These are phyloP conservation scores for Stenocarpella maydis DNA, from an alignment of 2,329 filamentous ascomycete genomes.

Conservation along the genomic window DNA sequence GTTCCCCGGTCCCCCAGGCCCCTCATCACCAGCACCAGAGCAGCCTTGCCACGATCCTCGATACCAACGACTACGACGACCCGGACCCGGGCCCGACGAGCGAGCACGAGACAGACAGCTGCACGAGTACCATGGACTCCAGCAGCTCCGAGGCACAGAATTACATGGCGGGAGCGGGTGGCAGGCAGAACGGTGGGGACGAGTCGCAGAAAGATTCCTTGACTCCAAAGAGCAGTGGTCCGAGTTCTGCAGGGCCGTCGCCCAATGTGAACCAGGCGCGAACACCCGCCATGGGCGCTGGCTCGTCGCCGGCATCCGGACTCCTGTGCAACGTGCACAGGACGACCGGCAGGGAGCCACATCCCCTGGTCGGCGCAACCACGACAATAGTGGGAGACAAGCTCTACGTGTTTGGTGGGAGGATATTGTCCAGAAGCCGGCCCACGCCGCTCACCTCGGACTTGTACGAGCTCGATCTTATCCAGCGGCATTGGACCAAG, in stretches of 20 bases:
- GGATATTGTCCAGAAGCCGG: conserved; percentile 83
- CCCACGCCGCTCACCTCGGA: conserved; percentile 85
- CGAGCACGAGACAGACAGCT: conserved; percentile 48
- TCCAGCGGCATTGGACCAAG: conserved; percentile 92
- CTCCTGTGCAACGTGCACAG: conserved; percentile 78
- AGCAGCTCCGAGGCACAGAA: conserved; percentile 40
- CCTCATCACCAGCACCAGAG: conserved; percentile 34
- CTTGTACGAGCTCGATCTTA: conserved; percentile 91
- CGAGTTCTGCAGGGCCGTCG: conserved; percentile 64
- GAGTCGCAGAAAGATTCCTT: conserved; percentile 55
- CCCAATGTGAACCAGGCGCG: conserved; percentile 56
- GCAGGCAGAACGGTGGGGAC: conserved; percentile 56
- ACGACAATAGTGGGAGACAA: conserved; percentile 96
- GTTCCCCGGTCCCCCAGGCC: neutral
- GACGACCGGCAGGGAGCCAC: conserved; percentile 91
- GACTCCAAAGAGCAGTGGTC: conserved; percentile 62
- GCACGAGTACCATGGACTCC: conserved; percentile 60
- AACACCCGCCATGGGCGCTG: conserved; percentile 45
- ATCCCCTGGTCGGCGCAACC: conserved; percentile 90
- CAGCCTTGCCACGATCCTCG: conserved; percentile 47
- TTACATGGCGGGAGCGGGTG: conserved; percentile 46
- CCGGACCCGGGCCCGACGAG: conserved; percentile 31
- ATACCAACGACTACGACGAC: conserved; percentile 41
- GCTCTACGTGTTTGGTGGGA: conserved; percentile 94
- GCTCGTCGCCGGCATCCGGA: conserved; percentile 53